Conservation (phyloP, 1,284 basidiomycete species). For the Trichosporon sp. region DNA sequence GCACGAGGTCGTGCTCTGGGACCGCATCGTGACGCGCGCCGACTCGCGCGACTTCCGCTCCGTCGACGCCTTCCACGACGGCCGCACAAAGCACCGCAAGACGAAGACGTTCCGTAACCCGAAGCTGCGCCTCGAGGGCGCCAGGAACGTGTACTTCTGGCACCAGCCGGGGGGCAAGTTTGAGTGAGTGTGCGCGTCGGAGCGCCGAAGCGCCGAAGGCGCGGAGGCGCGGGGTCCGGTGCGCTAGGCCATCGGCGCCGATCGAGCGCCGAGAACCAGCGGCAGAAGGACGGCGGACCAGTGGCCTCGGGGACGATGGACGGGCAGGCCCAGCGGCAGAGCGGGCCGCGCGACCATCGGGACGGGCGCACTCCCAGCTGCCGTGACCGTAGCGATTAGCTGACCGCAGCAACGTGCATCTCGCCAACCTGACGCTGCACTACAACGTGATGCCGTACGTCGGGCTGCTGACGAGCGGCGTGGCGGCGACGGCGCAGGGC, state of each 20-base stretch:
- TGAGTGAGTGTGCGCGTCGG: slow-evolving; percentile 38
- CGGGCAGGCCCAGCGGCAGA: too few species aligned
- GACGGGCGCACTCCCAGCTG: too few species aligned
- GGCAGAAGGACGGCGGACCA: too few species aligned
- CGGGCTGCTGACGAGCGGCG: slow-evolving; percentile 44
- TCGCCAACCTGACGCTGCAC: slow-evolving; percentile 46
- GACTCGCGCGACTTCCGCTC: slow-evolving; percentile 40
- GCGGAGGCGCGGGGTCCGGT: too few species aligned
- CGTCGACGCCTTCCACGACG: slow-evolving; percentile 28
- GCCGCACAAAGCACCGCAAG: slow-evolving; percentile 13
- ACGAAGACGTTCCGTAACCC: slow-evolving; percentile 9
- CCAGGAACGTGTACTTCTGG: slow-evolving; percentile 46
- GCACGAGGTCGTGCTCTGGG: slow-evolving; percentile 51
- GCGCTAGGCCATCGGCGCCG: too few species aligned
- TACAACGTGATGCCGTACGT: slow-evolving; percentile 52
- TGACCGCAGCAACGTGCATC: slow-evolving; percentile 33
- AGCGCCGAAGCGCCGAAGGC: background rate
- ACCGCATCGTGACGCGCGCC: slow-evolving; percentile 44
- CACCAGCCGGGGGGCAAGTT: slow-evolving; percentile 43
- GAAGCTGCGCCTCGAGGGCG: slow-evolving; percentile 39
- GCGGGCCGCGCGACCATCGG: too few species aligned
- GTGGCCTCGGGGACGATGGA: too few species aligned
- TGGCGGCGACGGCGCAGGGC: slow-evolving; percentile 43
- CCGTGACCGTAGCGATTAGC: background rate
- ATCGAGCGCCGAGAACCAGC: too few species aligned